Evolutionary conservation across 1,284 basidiomycete species (phyloP), one percentile per base, ranked within the genome.

Genomic region (Fomitopsis pinicola): DNA sequence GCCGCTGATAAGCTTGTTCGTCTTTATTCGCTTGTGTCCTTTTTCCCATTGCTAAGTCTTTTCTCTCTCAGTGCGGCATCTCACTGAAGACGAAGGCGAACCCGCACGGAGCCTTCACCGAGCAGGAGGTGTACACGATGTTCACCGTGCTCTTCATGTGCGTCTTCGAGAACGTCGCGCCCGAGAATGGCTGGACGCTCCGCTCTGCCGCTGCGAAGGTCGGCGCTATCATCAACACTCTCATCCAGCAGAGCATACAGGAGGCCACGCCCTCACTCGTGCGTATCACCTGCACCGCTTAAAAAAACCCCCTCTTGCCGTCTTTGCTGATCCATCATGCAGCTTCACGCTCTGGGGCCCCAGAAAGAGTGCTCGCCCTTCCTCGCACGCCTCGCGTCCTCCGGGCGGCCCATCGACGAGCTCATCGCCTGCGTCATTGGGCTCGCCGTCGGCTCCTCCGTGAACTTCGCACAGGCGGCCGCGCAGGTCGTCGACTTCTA

Each of bases 401-500:
- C n/a, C 0, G 54, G 55, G 30, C 10, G 35, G 30, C 45, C 57
- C n/a, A 50, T 33, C 5, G 50, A 53, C 26, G 60, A 46, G 15
- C 56, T 62, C 12, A 57, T 57, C 26, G 60, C 60, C 8, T 57
- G 70, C 62, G 15, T 83, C 30, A 80, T 86, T 64, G 75, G 77
- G 7, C 79, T 82, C 60, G 69, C 78, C 15, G 75, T 85, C 15
- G 82, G 84, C 7, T 82, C 74, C 80, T 0, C 67, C 82, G 19
- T 87, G 19, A 33, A 54, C 19, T 55, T 48, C 56, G 61, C 26
- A 0, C 8, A 42, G 64, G 79, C 81, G 5, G 72, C 88, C 30
- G 78, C 83, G 2, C 79, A 84, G 59, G 78, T 88, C 35, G 77
- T 92, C 55, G 79, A 90, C 70, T 88, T 84, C 72, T 91, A 85